Evolutionary conservation across 169 alveolate genomes (phyloP), one percentile per base, ranked within the genome.

Genomic region (Plasmodium coatneyi): DNA sequence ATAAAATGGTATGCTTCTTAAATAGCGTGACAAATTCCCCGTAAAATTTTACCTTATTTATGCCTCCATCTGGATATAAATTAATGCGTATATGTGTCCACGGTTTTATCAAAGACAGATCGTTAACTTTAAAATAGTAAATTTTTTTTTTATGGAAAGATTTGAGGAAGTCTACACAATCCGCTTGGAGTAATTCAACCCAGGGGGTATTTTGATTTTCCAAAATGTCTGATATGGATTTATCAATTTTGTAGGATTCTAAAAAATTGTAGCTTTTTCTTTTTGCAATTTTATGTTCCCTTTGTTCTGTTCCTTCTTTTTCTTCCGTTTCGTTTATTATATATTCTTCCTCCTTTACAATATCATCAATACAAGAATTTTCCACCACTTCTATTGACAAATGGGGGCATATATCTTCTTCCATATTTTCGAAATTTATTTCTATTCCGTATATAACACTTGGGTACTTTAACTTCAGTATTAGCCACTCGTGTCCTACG

Each of bases 1-100:
- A 87, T 71, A 79, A 25, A 80, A 71, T 87, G 28, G 93, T 87
- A 87, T 87, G 93, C 46, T 87, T 87, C 46, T 87, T 87, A 87
- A 87, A 87, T 87, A 87, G 49, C 34, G 93, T 78, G 30, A 87
- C 52, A 56, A 87, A 87, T 87, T 87, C 93, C 0, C 93, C 93
- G 78, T 76, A 87, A 60, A 87, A 87, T 25, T 87, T 78, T 54
- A 87, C 78, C n/a, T 87, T 87, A 87, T 87, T 87, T 78, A 87
- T 78, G 10, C 93, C 93, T 19, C 93, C 93, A 66, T 87, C 93
- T 54, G 93, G 93, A 78, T 87, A 87, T 87, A 87, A 87, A 87
- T 87, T 87, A 71, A 87, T 49, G 43, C 93, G 36, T 52, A 87
- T 87, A 39, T 87, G 93, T 78, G 93, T 78, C 93, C 93, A 87